These are phyloP conservation scores for Metschnikowia santaceciliae DNA, from an alignment of 805 yeast species.

Conservation along the genomic window DNA sequence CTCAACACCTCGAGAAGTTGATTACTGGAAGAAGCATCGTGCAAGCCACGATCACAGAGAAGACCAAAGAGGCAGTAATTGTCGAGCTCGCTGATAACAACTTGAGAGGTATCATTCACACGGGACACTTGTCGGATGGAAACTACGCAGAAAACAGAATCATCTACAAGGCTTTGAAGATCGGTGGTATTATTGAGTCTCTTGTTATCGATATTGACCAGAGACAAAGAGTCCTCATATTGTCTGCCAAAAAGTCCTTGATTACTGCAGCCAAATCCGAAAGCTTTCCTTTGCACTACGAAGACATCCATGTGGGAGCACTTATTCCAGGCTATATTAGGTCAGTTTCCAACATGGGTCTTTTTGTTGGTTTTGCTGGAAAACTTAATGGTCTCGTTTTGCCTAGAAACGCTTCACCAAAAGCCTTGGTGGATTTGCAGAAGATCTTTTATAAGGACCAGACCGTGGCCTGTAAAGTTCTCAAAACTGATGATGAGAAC, in stretches of 20 bases:
- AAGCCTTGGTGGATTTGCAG: constrained; percentile 47
- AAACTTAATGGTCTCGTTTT: constrained; percentile 78
- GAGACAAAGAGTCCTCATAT: constrained; percentile 55
- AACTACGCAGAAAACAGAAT: constrained; percentile 71
- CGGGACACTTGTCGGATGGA: constrained; percentile 75
- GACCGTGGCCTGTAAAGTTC: constrained; percentile 65
- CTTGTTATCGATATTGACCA: constrained; percentile 65
- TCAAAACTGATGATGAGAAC: constrained; percentile 63
- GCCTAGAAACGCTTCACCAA: constrained; percentile 63
- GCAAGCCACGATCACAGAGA: constrained; percentile 62
- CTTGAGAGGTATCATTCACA: constrained; percentile 66
- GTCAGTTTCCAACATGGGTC: constrained; percentile 73
- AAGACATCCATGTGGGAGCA: constrained; percentile 51
- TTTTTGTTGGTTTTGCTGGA: constrained; percentile 79
- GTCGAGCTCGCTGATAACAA: constrained; percentile 51
- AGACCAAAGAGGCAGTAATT: constrained; percentile 66
- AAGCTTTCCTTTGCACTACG: constrained; percentile 54
- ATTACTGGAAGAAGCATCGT: constrained; percentile 61
- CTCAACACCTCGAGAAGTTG: constrained; percentile 42
- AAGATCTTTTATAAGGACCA: constrained; percentile 59
- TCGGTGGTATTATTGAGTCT: constrained; percentile 60
- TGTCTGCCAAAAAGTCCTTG: constrained; percentile 63
- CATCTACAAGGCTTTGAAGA: constrained; percentile 53
- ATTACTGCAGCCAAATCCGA: constrained; percentile 56
- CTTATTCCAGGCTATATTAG: constrained; percentile 70